Conservation (phyloP, 2,329 filamentous ascomycete species). For the Ascochyta lentis region DNA sequence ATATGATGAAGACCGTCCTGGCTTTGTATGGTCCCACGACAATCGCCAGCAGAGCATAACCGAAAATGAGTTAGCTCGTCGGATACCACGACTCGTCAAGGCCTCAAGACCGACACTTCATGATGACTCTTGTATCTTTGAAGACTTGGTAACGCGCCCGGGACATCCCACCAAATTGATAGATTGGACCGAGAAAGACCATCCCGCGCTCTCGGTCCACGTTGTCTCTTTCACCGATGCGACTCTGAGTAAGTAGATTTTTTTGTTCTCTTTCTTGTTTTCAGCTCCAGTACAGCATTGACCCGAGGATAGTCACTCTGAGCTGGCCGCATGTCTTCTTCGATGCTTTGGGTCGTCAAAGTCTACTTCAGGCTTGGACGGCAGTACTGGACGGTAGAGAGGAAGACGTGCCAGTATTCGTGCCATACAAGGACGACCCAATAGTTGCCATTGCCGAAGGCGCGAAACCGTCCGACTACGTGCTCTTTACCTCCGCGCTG, state of each 20-base stretch:
- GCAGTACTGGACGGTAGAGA: too few relatives aligned
- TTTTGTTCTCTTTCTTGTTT: too few relatives aligned
- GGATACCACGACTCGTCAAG: too few relatives aligned
- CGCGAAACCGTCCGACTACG: slow-evolving; percentile 17
- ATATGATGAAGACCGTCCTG: not conserved
- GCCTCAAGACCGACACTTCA: not conserved
- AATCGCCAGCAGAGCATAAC: not conserved
- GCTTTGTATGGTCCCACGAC: not conserved
- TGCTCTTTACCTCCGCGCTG: slow-evolving; percentile 16
- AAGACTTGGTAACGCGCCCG: not conserved
- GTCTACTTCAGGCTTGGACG: too few relatives aligned
- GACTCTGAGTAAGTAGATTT: slow-evolving; percentile 13
- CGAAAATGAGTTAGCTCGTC: not conserved
- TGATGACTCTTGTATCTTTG: not conserved
- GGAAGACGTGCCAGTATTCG: not conserved
- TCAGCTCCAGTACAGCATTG: too few relatives aligned
- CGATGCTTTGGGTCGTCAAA: too few relatives aligned
- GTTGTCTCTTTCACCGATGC: slow-evolving; percentile 27
- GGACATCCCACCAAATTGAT: not conserved
- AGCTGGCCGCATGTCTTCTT: too few relatives aligned
- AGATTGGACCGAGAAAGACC: not conserved
- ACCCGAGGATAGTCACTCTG: too few relatives aligned
- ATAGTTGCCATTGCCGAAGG: not conserved
- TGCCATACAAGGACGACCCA: slow-evolving; percentile 30
- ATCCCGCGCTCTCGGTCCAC: not conserved